Evolutionary conservation across 148 eudicot species (phyloP).

Genomic region (Pharnaceum exiguum): DNA sequence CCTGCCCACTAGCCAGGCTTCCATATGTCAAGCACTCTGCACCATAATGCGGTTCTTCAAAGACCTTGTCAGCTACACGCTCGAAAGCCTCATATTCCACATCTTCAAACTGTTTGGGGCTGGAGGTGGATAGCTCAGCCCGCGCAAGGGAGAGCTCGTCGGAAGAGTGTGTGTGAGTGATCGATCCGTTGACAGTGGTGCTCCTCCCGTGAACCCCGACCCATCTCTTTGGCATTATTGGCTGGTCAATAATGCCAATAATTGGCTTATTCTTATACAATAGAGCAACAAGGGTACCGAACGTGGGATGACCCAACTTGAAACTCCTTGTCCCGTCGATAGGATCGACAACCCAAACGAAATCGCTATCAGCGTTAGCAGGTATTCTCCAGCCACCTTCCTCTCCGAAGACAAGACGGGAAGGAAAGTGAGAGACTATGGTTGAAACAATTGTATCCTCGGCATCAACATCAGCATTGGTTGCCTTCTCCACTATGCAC

Average conservation of each 20-base stretch:
- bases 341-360: slow-evolving; percentile 13
- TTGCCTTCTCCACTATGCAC: slow-evolving; percentile 5
- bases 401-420: slow-evolving; percentile 5
- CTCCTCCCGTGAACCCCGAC: no score
- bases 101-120: slow-evolving; percentile 9
- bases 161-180: no score
- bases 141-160: no score
- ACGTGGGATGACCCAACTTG: slow-evolving; percentile 5
- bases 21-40: slow-evolving; percentile 16
- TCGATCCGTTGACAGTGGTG: no score
- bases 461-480: slow-evolving; percentile 2
- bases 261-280: slow-evolving; percentile 9
- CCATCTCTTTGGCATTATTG: no score
- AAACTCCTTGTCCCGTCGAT: slow-evolving; percentile 16
- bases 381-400: slow-evolving; percentile 14
- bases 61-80: slow-evolving; percentile 4
- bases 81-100: not conserved
- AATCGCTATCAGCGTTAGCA: not conserved
- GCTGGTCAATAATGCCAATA: no score
- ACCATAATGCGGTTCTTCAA: slow-evolving; percentile 9
- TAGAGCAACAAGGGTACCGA: slow-evolving; percentile 12
- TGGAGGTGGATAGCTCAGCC: slow-evolving; percentile 1
- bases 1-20: slow-evolving; percentile 5
- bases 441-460: slow-evolving; percentile 11
- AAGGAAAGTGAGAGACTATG: not conserved